Conservation (phyloP, 2,329 filamentous ascomycete species). For the Phyllosticta capitalensis region DNA sequence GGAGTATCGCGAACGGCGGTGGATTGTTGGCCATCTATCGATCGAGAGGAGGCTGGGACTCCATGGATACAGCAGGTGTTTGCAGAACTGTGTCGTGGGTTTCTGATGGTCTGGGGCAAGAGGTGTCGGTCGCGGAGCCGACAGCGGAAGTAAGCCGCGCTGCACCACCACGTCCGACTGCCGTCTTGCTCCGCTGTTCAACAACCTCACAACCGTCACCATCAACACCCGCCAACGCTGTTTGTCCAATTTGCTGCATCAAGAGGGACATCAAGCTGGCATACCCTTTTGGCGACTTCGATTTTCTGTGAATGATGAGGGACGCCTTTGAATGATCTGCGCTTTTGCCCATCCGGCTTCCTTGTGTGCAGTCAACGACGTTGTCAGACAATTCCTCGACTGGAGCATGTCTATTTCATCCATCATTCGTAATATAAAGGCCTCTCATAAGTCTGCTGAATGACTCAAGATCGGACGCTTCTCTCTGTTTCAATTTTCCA, state of each 20-base stretch:
- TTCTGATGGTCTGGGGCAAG: background rate
- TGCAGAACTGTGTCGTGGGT: background rate
- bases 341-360: no score
- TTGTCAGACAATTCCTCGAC: no score
- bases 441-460: no score
- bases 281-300: background rate
- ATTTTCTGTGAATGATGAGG: no score
- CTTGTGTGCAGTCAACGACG: no score
- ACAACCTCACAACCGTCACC: background rate
- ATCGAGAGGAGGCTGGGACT: background rate
- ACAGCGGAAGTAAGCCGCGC: background rate
- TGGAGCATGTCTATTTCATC: no score
- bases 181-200: background rate
- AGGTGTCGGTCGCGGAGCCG: background rate
- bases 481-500: no score
- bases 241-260: background rate
- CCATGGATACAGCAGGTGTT: conserved; percentile 1
- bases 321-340: no score
- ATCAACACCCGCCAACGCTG: background rate
- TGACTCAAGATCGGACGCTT: no score
- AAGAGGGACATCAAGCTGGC: background rate
- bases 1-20: conserved; percentile 7
- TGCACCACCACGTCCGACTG: background rate
- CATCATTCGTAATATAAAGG: no score
- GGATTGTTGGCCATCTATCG: conserved; percentile 11